Evolutionary conservation across 495 filamentous ascomycete genomes (phyloP), one percentile per base, ranked within the genome.

Genomic region (Barbatosphaeria neglecta): DNA sequence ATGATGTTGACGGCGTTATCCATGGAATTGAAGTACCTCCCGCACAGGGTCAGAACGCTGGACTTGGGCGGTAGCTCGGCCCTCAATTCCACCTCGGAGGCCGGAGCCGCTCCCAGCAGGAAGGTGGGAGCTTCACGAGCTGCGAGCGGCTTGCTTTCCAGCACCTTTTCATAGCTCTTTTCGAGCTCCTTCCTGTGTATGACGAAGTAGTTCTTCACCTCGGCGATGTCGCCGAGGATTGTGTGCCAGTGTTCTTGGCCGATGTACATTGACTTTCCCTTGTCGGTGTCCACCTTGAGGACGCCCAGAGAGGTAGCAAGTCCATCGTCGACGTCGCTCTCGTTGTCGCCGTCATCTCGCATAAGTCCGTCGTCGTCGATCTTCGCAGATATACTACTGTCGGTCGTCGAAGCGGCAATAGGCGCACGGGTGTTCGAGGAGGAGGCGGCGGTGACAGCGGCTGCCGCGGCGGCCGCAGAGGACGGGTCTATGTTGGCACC

Each of bases 221-320:
- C 92, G 22, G 86, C 70, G 47, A 98, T 94, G 75, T 95, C 89
- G 49, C 80, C 76, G 49, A 98, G 65, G 43, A 98, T 80, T 18
- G 84, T 78, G 45, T 84, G 86, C 90, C 92, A 97, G 62, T 97
- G 87, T 19, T 83, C 82, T 47, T 88, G 84, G 37, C 89, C 90
- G 42, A 90, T 75, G 58, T 95, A 98, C 59, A 84, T 78, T 1
- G 84, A 81, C 62, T 89, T 90, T 19, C 74, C 69, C 53, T 84
- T 83, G 46, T 86, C 87, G 45, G 83, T 77, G 46, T 86, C 78
- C 49, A 98, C 84, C 56, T 85, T 94, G 65, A 98, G 80, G 35
- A 90, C 74, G 33, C 92, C 92, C 46, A 97, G 79, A 5, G 86
- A 90, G 46, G 83, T 84, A 15, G 84, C 80, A 11, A 93, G 77